These are phyloP conservation scores for Musa itinerans DNA, from an alignment of 176 grass and related monocot species.

Conservation along the genomic window DNA sequence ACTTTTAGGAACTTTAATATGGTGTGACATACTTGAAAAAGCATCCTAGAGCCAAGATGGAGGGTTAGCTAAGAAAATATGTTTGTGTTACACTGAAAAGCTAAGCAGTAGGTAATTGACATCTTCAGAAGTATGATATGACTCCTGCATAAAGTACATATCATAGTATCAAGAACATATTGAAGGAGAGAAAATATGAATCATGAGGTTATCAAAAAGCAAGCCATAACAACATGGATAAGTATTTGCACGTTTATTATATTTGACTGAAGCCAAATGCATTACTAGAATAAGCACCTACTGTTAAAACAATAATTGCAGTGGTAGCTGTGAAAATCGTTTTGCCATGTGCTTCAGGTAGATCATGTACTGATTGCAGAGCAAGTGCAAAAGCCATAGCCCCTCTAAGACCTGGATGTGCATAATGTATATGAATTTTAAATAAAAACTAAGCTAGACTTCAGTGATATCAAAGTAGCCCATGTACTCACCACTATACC, in stretches of 20 bases:
- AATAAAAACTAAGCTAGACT: neutral
- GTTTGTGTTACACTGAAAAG: no score
- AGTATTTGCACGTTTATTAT: neutral
- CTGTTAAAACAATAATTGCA: constrained; percentile 94
- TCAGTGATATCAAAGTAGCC: neutral
- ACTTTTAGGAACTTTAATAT: no score
- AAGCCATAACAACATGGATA: neutral
- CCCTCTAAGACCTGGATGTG: constrained; percentile 71
- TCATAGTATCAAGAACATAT: neutral
- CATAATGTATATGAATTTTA: neutral
- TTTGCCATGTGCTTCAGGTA: constrained; percentile 93
- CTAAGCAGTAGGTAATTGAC: no score
- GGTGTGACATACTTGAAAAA: no score
- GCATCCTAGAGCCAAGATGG: no score
- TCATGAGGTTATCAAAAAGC: neutral
- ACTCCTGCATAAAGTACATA: no score
- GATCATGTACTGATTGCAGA: constrained; percentile 93
- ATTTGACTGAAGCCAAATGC: neutral
- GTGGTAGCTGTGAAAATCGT: constrained; percentile 90
- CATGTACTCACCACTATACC: constrained; percentile 78
- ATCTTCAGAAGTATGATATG: no score
- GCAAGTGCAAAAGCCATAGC: constrained; percentile 99
- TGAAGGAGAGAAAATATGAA: neutral
- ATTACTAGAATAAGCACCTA: constrained; percentile 20
- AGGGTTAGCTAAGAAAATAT: no score